Conservation (phyloP, 1,284 basidiomycete genomes). For the Neonothopanus nambi region DNA sequence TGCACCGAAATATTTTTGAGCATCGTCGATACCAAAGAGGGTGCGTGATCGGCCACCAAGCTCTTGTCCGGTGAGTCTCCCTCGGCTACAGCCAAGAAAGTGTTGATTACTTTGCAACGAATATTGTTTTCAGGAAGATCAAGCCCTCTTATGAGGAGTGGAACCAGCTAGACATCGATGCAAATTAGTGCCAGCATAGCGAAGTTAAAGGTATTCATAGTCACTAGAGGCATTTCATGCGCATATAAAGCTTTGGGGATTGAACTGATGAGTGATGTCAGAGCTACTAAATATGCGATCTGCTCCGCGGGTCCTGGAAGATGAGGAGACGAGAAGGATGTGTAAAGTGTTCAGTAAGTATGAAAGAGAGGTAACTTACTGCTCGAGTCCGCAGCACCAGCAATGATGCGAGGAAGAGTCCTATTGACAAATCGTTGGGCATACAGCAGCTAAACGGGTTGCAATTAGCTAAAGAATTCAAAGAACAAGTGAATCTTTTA, state of each 20-base stretch:
- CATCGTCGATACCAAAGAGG: conserved; percentile 71
- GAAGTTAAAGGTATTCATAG: conserved; percentile 20
- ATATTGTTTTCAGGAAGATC: conserved; percentile 74
- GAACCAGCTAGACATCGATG: conserved; percentile 65
- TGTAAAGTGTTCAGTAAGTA: no score
- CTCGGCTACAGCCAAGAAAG: conserved; percentile 72
- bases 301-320: conserved; percentile 48
- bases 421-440: conserved; percentile 82
- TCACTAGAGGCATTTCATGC: conserved; percentile 66
- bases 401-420: conserved; percentile 76
- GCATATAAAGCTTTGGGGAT: conserved; percentile 78
- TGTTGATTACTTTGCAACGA: conserved; percentile 79
- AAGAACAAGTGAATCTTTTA: not conserved
- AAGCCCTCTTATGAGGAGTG: conserved; percentile 85
- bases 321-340: not conserved
- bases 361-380: conserved; percentile 36
- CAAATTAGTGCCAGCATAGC: conserved; percentile 8
- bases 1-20: conserved; percentile 55
- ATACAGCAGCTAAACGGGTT: conserved; percentile 65
- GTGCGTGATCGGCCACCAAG: conserved; percentile 67
- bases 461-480: not conserved
- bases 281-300: conserved; percentile 79
- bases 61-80: conserved; percentile 51
- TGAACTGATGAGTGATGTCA: conserved; percentile 80
- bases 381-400: conserved; percentile 49